Evolutionary conservation across 2,329 filamentous ascomycete species (phyloP).

Genomic region (Hortaea sp.): DNA sequence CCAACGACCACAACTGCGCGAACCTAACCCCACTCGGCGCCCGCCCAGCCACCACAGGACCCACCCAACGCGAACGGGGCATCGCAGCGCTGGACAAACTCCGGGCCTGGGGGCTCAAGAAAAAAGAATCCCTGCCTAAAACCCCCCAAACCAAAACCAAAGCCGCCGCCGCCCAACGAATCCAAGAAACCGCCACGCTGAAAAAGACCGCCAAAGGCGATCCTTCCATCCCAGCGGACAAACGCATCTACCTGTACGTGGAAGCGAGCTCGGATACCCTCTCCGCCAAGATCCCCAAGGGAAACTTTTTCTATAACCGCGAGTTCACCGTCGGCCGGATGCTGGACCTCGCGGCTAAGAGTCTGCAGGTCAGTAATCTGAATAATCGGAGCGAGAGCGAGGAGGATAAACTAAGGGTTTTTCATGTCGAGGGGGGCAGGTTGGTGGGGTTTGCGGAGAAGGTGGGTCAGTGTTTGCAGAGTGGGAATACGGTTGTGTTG

Average conservation of each 20-base stretch:
- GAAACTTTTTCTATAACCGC: constrained; percentile 40
- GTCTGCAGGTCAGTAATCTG: constrained; percentile 69
- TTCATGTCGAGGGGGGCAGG: constrained; percentile 83
- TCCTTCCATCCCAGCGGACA: constrained; percentile 65
- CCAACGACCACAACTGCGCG: constrained; percentile 74
- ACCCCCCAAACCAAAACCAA: constrained; percentile 46
- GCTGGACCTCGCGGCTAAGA: constrained; percentile 66
- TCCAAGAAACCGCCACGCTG: constrained; percentile 63
- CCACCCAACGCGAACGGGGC: constrained; percentile 52
- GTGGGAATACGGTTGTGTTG: constrained; percentile 83
- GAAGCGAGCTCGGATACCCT: constrained; percentile 84
- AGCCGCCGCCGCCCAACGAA: constrained; percentile 48
- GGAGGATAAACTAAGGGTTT: constrained; percentile 72
- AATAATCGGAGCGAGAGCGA: constrained; percentile 71
- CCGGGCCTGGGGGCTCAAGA: constrained; percentile 68
- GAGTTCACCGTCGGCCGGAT: constrained; percentile 87
- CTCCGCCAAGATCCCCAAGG: constrained; percentile 66
- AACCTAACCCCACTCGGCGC: constrained; percentile 57
- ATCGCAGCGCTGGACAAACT: constrained; percentile 66
- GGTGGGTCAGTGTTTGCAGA: constrained; percentile 59
- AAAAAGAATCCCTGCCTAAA: constrained; percentile 33
- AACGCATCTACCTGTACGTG: constrained; percentile 81
- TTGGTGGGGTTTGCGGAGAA: constrained; percentile 83
- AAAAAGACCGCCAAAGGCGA: constrained; percentile 90
- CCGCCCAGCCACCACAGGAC: constrained; percentile 24